A percentile compares a stretch with the other conserved stretches of the same genome.
Evolutionary conservation across 371 early-diverging fungal species (phyloP).

Genomic region (Coemansia sp.): DNA sequence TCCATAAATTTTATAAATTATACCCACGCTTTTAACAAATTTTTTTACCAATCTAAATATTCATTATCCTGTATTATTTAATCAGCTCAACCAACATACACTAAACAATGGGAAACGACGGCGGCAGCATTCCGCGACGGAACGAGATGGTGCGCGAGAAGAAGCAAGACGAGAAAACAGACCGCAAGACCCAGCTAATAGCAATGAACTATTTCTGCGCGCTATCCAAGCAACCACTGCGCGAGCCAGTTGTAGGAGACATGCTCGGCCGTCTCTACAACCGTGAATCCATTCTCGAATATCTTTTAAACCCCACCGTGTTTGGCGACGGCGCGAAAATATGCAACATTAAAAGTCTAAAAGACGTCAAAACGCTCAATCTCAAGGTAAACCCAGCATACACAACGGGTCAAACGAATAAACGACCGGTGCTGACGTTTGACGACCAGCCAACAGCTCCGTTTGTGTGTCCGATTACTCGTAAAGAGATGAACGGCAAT

Average conservation of each 20-base stretch:
- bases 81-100: background rate
- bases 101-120: slow-evolving; percentile 87
- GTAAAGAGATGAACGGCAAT: slow-evolving; percentile 94
- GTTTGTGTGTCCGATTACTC: slow-evolving; percentile 88
- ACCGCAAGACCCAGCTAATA: slow-evolving; percentile 67
- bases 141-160: slow-evolving; percentile 92
- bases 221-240: slow-evolving; percentile 81
- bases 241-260: slow-evolving; percentile 77
- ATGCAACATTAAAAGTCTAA: slow-evolving; percentile 67
- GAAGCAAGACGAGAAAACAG: slow-evolving; percentile 69
- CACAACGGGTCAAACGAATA: slow-evolving; percentile 45
- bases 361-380: slow-evolving; percentile 77
- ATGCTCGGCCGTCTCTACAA: slow-evolving; percentile 90
- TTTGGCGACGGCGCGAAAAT: slow-evolving; percentile 84
- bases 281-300: slow-evolving; percentile 84
- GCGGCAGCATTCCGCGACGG: slow-evolving; percentile 93
- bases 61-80: too few relatives aligned
- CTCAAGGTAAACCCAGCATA: slow-evolving; percentile 73
- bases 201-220: slow-evolving; percentile 83
- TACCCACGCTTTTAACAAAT: background rate
- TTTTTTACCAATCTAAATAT: too few relatives aligned
- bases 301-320: slow-evolving; percentile 68
- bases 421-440: slow-evolving; percentile 52
- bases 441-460: slow-evolving; percentile 53
- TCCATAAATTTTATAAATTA: background rate